phyloP scores from a whole-genome alignment of 75 land plant species.

The Sequoia sempervirens region DNA sequence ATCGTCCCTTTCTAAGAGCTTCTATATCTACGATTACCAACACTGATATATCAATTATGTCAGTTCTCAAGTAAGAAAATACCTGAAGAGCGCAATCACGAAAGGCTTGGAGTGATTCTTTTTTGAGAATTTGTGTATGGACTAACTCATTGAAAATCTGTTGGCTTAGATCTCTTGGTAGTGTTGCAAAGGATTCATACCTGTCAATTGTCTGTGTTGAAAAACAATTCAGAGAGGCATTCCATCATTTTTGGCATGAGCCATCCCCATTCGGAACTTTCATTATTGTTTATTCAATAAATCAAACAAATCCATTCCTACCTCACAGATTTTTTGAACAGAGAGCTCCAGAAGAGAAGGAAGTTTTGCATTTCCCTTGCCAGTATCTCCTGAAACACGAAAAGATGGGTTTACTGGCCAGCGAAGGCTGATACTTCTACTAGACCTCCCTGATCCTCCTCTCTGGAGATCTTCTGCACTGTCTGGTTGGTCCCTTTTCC shows the following conservation, averaged over 20 bases:
- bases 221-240: neutral
- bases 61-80: neutral
- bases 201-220: constrained; percentile 49
- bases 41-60: neutral
- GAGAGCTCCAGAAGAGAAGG: constrained; percentile 80
- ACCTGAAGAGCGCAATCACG: constrained; percentile 91
- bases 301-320: constrained; percentile 13
- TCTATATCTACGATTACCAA: neutral
- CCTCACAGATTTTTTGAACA: constrained; percentile 54
- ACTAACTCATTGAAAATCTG: constrained; percentile 87
- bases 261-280: neutral
- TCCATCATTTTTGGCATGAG: constrained; percentile 2
- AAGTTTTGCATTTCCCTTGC: constrained; percentile 17
- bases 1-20: neutral
- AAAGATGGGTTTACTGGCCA: constrained; percentile 61
- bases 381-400: constrained; percentile 11
- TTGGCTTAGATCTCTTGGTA: constrained; percentile 93
- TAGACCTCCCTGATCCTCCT: constrained; percentile 41
- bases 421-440: constrained; percentile 64
- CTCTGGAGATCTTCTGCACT: constrained; percentile 38
- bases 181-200: constrained; percentile 47
- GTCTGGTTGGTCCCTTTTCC: constrained; percentile 66
- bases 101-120: constrained; percentile 52
- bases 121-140: constrained; percentile 42
- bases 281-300: constrained; percentile 3